Conservation (phyloP, 257 asterid genomes). For the Primulina huaijiensis region DNA sequence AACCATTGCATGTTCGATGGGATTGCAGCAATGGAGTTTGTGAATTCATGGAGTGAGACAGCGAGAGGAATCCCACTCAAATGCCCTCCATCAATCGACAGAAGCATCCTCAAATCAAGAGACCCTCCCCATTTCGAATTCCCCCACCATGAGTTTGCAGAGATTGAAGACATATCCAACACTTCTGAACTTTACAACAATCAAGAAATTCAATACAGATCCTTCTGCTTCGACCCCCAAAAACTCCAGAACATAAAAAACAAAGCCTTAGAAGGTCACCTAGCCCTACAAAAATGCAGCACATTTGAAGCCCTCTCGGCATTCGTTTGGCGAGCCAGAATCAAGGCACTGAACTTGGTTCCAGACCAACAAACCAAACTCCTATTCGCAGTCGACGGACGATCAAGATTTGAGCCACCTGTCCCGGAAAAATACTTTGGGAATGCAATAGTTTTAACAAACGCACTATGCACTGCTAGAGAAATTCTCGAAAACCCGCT, state of each 20-base stretch:
- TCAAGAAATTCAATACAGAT: slow-evolving; percentile 34
- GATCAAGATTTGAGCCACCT: slow-evolving; percentile 39
- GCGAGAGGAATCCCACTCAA: slow-evolving; percentile 40
- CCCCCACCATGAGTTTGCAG: slow-evolving; percentile 38
- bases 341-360: slow-evolving; percentile 34
- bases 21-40: slow-evolving; percentile 85
- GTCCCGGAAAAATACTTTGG: slow-evolving; percentile 48
- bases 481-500: slow-evolving; percentile 40
- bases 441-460: slow-evolving; percentile 41
- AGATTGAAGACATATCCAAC: slow-evolving; percentile 38
- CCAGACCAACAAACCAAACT: slow-evolving; percentile 41
- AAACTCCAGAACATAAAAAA: slow-evolving; percentile 36
- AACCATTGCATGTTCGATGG: slow-evolving; percentile 94
- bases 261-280: slow-evolving; percentile 34
- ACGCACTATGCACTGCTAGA: slow-evolving; percentile 33
- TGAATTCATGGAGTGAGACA: slow-evolving; percentile 67
- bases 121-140: slow-evolving; percentile 35
- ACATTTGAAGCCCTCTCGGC: slow-evolving; percentile 55
- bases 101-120: slow-evolving; percentile 38
- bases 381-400: slow-evolving; percentile 46
- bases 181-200: slow-evolving; percentile 25
- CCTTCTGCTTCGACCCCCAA: slow-evolving; percentile 43
- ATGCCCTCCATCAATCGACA: slow-evolving; percentile 38
- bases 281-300: slow-evolving; percentile 33
- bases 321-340: slow-evolving; percentile 46